Evolutionary conservation across 2,329 filamentous ascomycete genomes (phyloP).

Genomic region (Chrysoporthe deuterocubensis): DNA sequence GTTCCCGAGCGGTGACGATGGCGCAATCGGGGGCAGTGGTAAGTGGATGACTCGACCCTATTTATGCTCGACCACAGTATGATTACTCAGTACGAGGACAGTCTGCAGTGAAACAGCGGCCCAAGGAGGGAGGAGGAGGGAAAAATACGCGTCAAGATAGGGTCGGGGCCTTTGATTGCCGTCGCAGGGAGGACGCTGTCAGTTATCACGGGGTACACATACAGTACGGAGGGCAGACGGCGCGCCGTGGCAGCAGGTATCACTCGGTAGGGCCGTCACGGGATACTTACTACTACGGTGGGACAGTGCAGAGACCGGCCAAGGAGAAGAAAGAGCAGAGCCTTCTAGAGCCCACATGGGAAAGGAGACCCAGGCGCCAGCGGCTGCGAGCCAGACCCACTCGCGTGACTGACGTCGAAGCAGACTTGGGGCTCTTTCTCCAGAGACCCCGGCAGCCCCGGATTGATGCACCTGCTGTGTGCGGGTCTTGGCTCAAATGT

Average conservation of each 20-base stretch:
- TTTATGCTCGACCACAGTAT: slow-evolving; percentile 15
- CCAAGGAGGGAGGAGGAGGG: background rate
- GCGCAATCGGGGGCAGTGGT: slow-evolving; percentile 20
- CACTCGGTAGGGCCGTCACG: too few species aligned
- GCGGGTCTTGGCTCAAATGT: slow-evolving; percentile 2
- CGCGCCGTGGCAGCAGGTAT: background rate
- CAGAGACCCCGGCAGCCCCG: slow-evolving; percentile 14
- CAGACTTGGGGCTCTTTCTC: slow-evolving; percentile 14
- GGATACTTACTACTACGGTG: background rate
- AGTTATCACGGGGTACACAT: background rate
- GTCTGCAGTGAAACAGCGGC: slow-evolving; percentile 7
- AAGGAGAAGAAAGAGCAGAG: too few species aligned
- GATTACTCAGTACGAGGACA: slow-evolving; percentile 7
- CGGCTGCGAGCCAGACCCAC: background rate
- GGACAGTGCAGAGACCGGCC: background rate
- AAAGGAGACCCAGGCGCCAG: background rate
- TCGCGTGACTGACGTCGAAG: background rate
- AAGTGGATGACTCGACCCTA: slow-evolving; percentile 15
- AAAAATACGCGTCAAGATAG: background rate
- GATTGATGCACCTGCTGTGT: background rate
- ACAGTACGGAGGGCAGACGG: background rate
- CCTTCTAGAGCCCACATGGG: background rate
- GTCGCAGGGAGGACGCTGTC: slow-evolving; percentile 6
- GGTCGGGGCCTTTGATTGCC: background rate
- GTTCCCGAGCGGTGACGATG: slow-evolving; percentile 16